Evolutionary conservation across 768 basidiomycete species (phyloP), one percentile per base, ranked within the genome.

Genomic region (Rossbeevera mucosa): DNA sequence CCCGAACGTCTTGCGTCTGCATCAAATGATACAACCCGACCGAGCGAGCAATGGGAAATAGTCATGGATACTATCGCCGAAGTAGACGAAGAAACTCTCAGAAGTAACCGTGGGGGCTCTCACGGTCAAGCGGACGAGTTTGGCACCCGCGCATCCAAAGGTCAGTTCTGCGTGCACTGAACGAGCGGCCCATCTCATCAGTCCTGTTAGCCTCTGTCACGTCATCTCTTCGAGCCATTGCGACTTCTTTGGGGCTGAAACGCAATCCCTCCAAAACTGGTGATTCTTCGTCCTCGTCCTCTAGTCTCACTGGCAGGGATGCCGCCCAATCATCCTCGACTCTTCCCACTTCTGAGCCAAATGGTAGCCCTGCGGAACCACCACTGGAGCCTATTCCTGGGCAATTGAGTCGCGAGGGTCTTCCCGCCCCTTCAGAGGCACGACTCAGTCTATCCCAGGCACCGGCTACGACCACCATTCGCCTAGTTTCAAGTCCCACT

Each of bases 31-130:
- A 62, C 73, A 53, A 71, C 81, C 9, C 77, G 86, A 40, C 85
- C 86, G 0, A 88, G 87, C 61, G 86, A 88, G 60, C 84, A 86
- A 59, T 91, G 91, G 88, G 87, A 89, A 63, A 72, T 91, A 53
- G 80, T 91, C n/a, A 90, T 91, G 83, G 89, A 91, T 49, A 80
- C 81, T 53, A 91, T 87, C 31, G 73, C 80, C 47, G 88, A 91
- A 52, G 67, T 74, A 16, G 84, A 86, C 30, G 86, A 88, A 55
- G 64, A 63, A 33, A 57, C 62, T 5, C 62, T 69, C 14, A 61
- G 70, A 61, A 55, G 77, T 74, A 29, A 76, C 73, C 6, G 76
- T 73, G 63, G 81, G 76, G 57, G 53, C 52, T 44, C 62, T 36
- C 57, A 67, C 56, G 60, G 72, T 48, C 64, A 62, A 33, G 69